Percentiles rank a stretch among this genome's conserved stretches.
Conservation (phyloP, 1,284 basidiomycete species). For the Porogramme epimiltina region DNA sequence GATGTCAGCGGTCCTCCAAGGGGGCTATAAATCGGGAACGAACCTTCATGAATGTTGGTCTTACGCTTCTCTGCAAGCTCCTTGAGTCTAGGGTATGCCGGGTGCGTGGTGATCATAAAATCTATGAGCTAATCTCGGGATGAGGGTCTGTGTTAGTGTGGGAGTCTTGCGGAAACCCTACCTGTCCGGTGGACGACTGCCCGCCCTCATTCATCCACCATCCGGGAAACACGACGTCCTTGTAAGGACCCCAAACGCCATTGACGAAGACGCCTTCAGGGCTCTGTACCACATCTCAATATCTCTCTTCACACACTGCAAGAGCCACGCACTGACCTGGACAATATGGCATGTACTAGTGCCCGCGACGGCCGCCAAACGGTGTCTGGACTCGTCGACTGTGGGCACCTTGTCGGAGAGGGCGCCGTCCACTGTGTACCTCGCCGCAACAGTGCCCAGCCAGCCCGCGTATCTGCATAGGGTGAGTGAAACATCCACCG, state of each 20-base stretch:
- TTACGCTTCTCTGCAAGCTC: constrained; percentile 55
- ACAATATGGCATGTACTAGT: constrained; percentile 97
- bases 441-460: constrained; percentile 94
- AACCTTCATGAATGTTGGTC: constrained; percentile 61
- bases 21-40: constrained; percentile 12
- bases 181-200: constrained; percentile 97
- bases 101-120: constrained; percentile 92
- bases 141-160: constrained; percentile 50
- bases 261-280: constrained; percentile 84
- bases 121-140: constrained; percentile 85
- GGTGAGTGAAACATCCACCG: constrained; percentile 1
- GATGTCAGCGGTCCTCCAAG: constrained; percentile 32
- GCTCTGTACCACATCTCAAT: constrained; percentile 52
- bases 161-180: constrained; percentile 26
- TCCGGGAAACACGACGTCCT: constrained; percentile 87
- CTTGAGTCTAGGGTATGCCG: constrained; percentile 75
- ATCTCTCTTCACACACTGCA: background rate
- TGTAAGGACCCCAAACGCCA: constrained; percentile 98
- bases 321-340: constrained; percentile 50
- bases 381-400: constrained; percentile 76
- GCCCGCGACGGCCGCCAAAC: constrained; percentile 92
- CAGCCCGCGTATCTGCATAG: constrained; percentile 88
- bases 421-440: constrained; percentile 59
- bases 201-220: constrained; percentile 99
- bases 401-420: constrained; percentile 52